phyloP scores from a whole-genome alignment of 2,329 filamentous ascomycete species.

The Lecanicillium sp. region DNA sequence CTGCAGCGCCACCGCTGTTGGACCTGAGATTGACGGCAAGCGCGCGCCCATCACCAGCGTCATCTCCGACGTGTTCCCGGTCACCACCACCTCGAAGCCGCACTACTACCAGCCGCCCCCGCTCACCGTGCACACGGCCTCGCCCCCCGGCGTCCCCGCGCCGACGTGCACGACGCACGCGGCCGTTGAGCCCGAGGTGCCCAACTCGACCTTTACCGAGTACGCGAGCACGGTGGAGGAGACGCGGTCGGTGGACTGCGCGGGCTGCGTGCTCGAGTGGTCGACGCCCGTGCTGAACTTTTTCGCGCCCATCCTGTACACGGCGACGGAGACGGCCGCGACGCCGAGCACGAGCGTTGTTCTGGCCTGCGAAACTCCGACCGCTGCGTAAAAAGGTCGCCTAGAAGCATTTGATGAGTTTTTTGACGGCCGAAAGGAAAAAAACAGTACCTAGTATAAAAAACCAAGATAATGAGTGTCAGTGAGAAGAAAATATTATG shows the following conservation, averaged over 20 bases:
- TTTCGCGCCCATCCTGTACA: conserved; percentile 8
- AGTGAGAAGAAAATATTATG: too few relatives aligned
- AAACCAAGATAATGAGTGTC: too few relatives aligned
- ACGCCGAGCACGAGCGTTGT: conserved; percentile 11
- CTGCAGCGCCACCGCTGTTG: conserved; percentile 11
- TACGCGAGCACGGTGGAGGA: conserved; percentile 13
- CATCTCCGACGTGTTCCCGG: background rate
- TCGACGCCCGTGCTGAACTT: conserved; percentile 11
- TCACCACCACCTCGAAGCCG: background rate
- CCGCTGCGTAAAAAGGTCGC: background rate
- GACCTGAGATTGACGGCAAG: background rate
- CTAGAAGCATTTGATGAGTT: too few relatives aligned
- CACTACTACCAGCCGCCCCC: background rate
- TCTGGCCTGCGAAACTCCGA: background rate
- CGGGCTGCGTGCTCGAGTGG: conserved; percentile 14
- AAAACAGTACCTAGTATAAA: too few relatives aligned
- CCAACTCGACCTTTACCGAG: conserved; percentile 10
- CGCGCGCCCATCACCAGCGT: background rate
- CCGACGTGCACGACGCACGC: conserved; percentile 13
- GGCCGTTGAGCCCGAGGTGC: conserved; percentile 6
- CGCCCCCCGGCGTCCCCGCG: background rate
- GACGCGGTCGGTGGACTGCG: conserved; percentile 13
- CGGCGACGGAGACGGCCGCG: conserved; percentile 1
- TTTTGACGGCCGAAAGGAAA: too few relatives aligned
- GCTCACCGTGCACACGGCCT: background rate